Percentiles rank a stretch among this genome's conserved stretches.
Evolutionary conservation across 257 asterid genomes (phyloP).

Genomic region (Hygrophila difformis): DNA sequence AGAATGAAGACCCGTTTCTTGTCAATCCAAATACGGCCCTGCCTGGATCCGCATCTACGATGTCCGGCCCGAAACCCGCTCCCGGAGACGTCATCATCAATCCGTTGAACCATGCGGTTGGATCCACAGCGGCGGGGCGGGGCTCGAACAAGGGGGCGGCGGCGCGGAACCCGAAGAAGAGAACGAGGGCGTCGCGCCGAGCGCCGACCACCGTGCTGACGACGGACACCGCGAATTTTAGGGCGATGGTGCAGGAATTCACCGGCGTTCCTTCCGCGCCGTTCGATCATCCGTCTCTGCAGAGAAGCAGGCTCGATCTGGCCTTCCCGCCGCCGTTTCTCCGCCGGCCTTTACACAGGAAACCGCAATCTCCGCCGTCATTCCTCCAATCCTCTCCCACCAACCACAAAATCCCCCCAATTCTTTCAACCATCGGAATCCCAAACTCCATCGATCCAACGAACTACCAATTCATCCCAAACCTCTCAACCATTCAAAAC

Average conservation of each 20-base stretch:
- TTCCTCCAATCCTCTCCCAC: slow-evolving; percentile 4
- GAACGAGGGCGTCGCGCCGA: slow-evolving; percentile 81
- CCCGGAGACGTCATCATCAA: slow-evolving; percentile 1
- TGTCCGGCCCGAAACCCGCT: slow-evolving; percentile 26
- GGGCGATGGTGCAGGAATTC: slow-evolving; percentile 95
- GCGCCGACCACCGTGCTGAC: slow-evolving; percentile 85
- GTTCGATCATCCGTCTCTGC: slow-evolving; percentile 28
- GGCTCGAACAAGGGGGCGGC: background rate
- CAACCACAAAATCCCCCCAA: slow-evolving; percentile 18
- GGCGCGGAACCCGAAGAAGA: slow-evolving; percentile 62
- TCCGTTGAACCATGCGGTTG: slow-evolving; percentile 10
- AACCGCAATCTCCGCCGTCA: too few relatives aligned
- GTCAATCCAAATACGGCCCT: slow-evolving; percentile 29
- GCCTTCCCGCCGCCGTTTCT: slow-evolving; percentile 33
- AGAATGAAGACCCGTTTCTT: too few relatives aligned
- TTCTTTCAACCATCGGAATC: slow-evolving; percentile 27
- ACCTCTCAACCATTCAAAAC: too few relatives aligned
- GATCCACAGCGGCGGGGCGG: background rate
- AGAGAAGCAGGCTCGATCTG: slow-evolving; percentile 40
- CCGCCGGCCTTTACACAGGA: slow-evolving; percentile 44
- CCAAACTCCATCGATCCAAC: slow-evolving; percentile 26
- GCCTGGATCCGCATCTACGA: slow-evolving; percentile 19
- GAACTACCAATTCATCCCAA: too few relatives aligned
- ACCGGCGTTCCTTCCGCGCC: slow-evolving; percentile 88
- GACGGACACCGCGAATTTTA: slow-evolving; percentile 67